Percentiles rank a stretch among this genome's conserved stretches.
These are phyloP conservation scores for Kentomonas sorsogonicus DNA, from an alignment of 208 protist species.

Conservation along the genomic window DNA sequence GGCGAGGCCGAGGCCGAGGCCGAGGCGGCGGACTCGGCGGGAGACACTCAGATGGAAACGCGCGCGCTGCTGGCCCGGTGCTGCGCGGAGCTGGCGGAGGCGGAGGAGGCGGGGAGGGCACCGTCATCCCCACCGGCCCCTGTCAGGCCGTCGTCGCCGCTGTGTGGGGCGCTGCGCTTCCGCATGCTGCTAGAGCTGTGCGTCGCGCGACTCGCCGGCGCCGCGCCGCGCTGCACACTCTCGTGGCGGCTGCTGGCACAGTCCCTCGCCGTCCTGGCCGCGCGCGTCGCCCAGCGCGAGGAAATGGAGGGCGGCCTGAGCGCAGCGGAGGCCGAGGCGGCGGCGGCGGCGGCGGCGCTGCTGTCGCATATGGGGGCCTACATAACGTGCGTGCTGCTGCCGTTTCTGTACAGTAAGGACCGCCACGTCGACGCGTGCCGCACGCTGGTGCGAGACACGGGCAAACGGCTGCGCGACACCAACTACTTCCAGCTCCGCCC, in stretches of 20 bases:
- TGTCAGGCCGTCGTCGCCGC: neutral
- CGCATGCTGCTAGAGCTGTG: conserved; percentile 43
- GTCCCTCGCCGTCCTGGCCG: neutral
- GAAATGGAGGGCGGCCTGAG: neutral
- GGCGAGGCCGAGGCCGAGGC: neutral
- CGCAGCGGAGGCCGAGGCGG: conserved; percentile 1
- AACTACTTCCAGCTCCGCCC: too few relatives aligned
- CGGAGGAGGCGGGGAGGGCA: neutral
- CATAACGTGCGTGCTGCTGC: too few relatives aligned
- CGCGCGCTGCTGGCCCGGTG: neutral
- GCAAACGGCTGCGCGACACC: too few relatives aligned
- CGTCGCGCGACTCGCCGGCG: conserved; percentile 24
- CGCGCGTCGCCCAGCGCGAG: neutral
- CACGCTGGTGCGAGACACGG: too few relatives aligned
- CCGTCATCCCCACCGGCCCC: neutral
- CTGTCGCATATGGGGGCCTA: too few relatives aligned
- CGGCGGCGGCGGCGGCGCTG: neutral
- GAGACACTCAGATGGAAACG: neutral
- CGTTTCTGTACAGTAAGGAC: too few relatives aligned
- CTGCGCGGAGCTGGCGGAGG: neutral
- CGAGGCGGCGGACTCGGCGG: too few relatives aligned
- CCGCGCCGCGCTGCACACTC: conserved; percentile 41
- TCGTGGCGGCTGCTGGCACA: conserved; percentile 39
- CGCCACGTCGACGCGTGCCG: too few relatives aligned
- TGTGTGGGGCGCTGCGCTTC: conserved; percentile 27